Percentiles rank a stretch among this genome's conserved stretches.
Evolutionary conservation across 2,329 filamentous ascomycete genomes (phyloP).

Genomic region (Ilyonectria destructans): DNA sequence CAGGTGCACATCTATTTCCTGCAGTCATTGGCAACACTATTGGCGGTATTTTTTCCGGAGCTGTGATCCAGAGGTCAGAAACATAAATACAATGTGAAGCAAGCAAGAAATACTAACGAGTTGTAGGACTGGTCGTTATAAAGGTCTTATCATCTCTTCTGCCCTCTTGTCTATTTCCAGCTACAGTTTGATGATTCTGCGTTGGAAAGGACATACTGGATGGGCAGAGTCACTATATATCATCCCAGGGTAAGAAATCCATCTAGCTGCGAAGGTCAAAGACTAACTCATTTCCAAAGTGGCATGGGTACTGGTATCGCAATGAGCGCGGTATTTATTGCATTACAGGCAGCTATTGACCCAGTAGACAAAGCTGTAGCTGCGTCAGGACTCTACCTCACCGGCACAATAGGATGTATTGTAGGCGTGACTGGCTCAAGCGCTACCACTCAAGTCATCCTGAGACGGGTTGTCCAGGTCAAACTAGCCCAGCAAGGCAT

Average conservation of each 20-base stretch:
- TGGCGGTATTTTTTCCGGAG: constrained; percentile 74
- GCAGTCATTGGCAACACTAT: constrained; percentile 78
- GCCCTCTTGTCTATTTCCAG: constrained; percentile 65
- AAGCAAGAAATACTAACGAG: background rate
- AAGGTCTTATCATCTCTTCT: constrained; percentile 66
- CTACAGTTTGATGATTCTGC: constrained; percentile 68
- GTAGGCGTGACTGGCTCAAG: constrained; percentile 59
- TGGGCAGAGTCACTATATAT: constrained; percentile 73
- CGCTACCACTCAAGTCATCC: constrained; percentile 47
- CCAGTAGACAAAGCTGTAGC: constrained; percentile 58
- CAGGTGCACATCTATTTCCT: constrained; percentile 75
- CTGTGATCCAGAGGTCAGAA: constrained; percentile 65
- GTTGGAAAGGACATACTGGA: constrained; percentile 74
- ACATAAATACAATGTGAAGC: too few species aligned
- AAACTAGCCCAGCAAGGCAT: constrained; percentile 33
- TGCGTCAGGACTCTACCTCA: constrained; percentile 60
- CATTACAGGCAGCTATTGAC: constrained; percentile 59
- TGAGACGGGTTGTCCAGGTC: constrained; percentile 31
- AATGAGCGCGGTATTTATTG: constrained; percentile 60
- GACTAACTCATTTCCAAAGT: constrained; percentile 18
- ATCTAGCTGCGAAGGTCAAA: background rate
- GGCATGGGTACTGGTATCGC: constrained; percentile 61
- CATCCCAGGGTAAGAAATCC: constrained; percentile 58
- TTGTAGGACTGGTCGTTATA: constrained; percentile 72
- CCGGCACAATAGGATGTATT: constrained; percentile 56